phyloP scores from a whole-genome alignment of 495 filamentous ascomycete species.

The Trichoderma parareesei region DNA sequence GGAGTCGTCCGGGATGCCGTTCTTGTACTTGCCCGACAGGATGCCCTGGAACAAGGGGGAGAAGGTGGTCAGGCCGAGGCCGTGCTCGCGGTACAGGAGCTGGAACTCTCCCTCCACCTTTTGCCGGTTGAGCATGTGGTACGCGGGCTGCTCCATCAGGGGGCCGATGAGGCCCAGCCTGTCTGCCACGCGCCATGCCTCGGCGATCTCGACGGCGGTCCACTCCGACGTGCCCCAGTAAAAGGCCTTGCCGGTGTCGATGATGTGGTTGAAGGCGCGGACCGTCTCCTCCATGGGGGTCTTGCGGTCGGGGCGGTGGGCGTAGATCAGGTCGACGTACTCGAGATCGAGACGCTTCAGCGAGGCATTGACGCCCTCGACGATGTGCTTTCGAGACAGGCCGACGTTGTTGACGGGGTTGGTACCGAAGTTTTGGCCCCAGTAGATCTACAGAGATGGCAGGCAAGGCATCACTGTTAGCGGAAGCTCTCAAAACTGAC shows the following conservation, averaged over 20 bases:
- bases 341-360: slow-evolving; percentile 63
- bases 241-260: slow-evolving; percentile 68
- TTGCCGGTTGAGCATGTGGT: slow-evolving; percentile 67
- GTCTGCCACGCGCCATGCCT: slow-evolving; percentile 68
- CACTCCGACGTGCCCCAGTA: slow-evolving; percentile 93
- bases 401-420: slow-evolving; percentile 68
- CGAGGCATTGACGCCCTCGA: slow-evolving; percentile 60
- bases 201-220: slow-evolving; percentile 70
- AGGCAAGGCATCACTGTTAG: neutral
- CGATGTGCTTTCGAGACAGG: slow-evolving; percentile 73
- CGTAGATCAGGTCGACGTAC: slow-evolving; percentile 76
- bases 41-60: slow-evolving; percentile 65
- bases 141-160: slow-evolving; percentile 76
- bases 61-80: slow-evolving; percentile 67
- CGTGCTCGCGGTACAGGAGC: slow-evolving; percentile 53
- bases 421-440: slow-evolving; percentile 50
- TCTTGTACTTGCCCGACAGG: slow-evolving; percentile 76
- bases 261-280: slow-evolving; percentile 73
- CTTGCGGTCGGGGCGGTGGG: slow-evolving; percentile 72
- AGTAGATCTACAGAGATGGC: slow-evolving; percentile 48
- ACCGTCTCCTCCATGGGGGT: slow-evolving; percentile 87
- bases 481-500: neutral
- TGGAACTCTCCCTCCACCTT: slow-evolving; percentile 71
- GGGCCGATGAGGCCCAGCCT: slow-evolving; percentile 71
- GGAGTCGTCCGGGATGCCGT: slow-evolving; percentile 51